Percentiles rank a stretch among this genome's conserved stretches.
phyloP scores from a whole-genome alignment of 2,329 filamentous ascomycete species.

The Penicillium sp. region DNA sequence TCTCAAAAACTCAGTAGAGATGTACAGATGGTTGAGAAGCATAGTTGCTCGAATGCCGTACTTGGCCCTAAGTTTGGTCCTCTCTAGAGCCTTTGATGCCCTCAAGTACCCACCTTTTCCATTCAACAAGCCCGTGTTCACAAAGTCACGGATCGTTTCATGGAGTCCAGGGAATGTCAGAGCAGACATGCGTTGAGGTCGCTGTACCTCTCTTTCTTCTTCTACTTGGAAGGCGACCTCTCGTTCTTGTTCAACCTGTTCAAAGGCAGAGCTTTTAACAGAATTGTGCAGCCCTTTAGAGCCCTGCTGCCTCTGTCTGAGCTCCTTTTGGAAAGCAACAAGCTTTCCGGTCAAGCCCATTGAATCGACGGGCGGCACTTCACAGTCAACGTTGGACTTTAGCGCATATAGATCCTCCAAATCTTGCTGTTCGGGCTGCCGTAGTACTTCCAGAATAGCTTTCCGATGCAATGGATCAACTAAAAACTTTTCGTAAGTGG shows the following conservation, averaged over 20 bases:
- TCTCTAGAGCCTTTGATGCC: not conserved
- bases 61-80: constrained; percentile 16
- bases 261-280: constrained; percentile 21
- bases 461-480: constrained; percentile 28
- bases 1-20: constrained; percentile 47
- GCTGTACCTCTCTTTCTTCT: constrained; percentile 53
- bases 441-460: constrained; percentile 44
- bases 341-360: constrained; percentile 26
- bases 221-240: constrained; percentile 50
- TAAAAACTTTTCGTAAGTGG: constrained; percentile 43
- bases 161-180: constrained; percentile 47
- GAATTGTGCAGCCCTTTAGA: constrained; percentile 28
- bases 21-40: constrained; percentile 29
- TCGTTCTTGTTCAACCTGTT: constrained; percentile 57
- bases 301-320: not conserved
- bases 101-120: not conserved
- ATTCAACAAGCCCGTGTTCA: constrained; percentile 39
- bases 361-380: constrained; percentile 17
- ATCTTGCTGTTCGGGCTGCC: constrained; percentile 54
- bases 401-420: constrained; percentile 56
- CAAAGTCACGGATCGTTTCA: constrained; percentile 44
- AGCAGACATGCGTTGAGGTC: constrained; percentile 38
- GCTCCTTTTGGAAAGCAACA: constrained; percentile 27
- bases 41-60: constrained; percentile 17
- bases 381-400: constrained; percentile 13